A percentile compares a stretch with the other conserved stretches of the same genome.
Evolutionary conservation across 352 stramenopile species (phyloP).

Genomic region (Pythium dissimile): DNA sequence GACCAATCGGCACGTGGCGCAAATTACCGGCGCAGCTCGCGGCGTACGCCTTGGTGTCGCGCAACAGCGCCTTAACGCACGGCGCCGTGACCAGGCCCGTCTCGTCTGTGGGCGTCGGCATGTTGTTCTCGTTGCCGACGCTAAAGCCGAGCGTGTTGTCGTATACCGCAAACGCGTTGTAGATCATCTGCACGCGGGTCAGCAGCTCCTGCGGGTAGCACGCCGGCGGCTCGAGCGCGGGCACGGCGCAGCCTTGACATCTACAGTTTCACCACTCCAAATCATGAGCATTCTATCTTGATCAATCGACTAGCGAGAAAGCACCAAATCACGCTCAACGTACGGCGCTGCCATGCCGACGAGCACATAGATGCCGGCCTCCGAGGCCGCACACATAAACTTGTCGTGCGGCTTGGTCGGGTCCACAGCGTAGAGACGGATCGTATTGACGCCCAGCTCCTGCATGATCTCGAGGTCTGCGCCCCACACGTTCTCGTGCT

Average conservation of each 20-base stretch:
- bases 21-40: slow-evolving; percentile 35
- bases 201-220: slow-evolving; percentile 38
- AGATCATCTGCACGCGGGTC: slow-evolving; percentile 32
- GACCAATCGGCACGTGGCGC: slow-evolving; percentile 54
- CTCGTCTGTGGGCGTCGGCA: slow-evolving; percentile 38
- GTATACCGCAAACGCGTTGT: slow-evolving; percentile 58
- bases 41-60: slow-evolving; percentile 50
- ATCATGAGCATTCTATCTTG: no score
- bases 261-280: slow-evolving; percentile 16
- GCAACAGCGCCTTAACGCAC: slow-evolving; percentile 64
- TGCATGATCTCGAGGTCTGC: slow-evolving; percentile 50
- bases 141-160: slow-evolving; percentile 55
- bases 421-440: slow-evolving; percentile 67
- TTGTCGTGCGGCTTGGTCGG: slow-evolving; percentile 61
- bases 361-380: slow-evolving; percentile 74
- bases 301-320: no score
- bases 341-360: slow-evolving; percentile 60
- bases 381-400: slow-evolving; percentile 68
- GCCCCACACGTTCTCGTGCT: slow-evolving; percentile 52
- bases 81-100: slow-evolving; percentile 43
- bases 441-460: slow-evolving; percentile 57
- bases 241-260: slow-evolving; percentile 53
- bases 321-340: slow-evolving; percentile 5
- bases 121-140: slow-evolving; percentile 56
- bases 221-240: slow-evolving; percentile 28